phyloP scores from a whole-genome alignment of 2,329 filamentous ascomycete genomes.

The Dissoconium aciculare region DNA sequence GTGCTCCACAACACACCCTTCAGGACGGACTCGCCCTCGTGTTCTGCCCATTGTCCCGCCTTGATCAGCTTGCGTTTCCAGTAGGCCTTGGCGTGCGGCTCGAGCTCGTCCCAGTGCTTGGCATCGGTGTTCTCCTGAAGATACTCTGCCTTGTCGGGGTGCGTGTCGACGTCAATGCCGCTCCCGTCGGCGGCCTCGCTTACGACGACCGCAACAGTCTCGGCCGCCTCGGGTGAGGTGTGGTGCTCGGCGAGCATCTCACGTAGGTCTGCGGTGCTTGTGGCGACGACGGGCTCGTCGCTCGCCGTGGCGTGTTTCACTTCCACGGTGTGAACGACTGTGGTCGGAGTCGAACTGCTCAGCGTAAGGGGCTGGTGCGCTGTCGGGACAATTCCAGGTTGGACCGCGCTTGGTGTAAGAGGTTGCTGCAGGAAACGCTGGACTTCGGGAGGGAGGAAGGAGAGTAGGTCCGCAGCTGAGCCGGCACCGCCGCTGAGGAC shows the following conservation, averaged over 20 bases:
- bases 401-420: background rate
- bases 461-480: slow-evolving; percentile 30
- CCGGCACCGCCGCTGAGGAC: slow-evolving; percentile 35
- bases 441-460: slow-evolving; percentile 40
- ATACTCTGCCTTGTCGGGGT: slow-evolving; percentile 27
- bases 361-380: too few relatives aligned
- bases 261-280: slow-evolving; percentile 2
- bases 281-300: background rate
- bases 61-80: slow-evolving; percentile 57
- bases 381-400: background rate
- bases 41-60: slow-evolving; percentile 64
- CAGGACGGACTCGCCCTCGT: slow-evolving; percentile 62
- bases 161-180: slow-evolving; percentile 23
- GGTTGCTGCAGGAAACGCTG: slow-evolving; percentile 21
- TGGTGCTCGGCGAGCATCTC: slow-evolving; percentile 10
- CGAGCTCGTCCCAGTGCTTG: slow-evolving; percentile 57
- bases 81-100: slow-evolving; percentile 42
- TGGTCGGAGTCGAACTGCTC: background rate
- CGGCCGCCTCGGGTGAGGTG: slow-evolving; percentile 11
- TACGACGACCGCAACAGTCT: slow-evolving; percentile 26
- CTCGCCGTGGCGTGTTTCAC: background rate
- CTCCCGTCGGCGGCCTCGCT: slow-evolving; percentile 22
- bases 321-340: background rate
- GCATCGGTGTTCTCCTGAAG: slow-evolving; percentile 33
- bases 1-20: slow-evolving; percentile 65